Evolutionary conservation across 768 basidiomycete genomes (phyloP), one percentile per base, ranked within the genome.

Genomic region (Mycena epipterygia): DNA sequence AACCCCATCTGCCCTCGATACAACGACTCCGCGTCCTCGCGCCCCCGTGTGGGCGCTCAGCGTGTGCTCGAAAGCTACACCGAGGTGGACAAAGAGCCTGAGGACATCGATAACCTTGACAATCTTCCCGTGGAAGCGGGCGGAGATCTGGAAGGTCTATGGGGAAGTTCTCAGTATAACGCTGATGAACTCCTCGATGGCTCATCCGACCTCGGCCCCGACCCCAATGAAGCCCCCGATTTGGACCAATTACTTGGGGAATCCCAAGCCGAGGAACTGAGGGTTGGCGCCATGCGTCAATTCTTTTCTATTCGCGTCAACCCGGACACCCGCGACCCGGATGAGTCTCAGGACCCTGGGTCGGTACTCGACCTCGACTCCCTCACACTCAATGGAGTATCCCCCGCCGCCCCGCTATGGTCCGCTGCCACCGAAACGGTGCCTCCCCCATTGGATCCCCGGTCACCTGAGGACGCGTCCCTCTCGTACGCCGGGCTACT

Each of bases 261-360:
- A 5, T 13, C 13, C 13, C 27, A 44, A 17, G 16, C 19, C n/a
- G 8, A 25, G 1, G 57, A 67, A 21, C n/a, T 59, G 0, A 14
- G 57, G 0, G 57, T 46, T 0, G 65, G 56, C 32, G 57, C 65
- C 21, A 59, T 67, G 65, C 33, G 51, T 3, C 56, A 23, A 11
- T 67, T 59, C 37, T 67, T 14, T 29, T 48, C 65, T 5, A 12
- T 67, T 56, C 42, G 55, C 14, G n/a, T 66, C 12, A 5, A 17
- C 4, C 11, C 51, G 1, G 39, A 48, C 25, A 30, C 37, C 11
- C 19, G 11, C 16, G 25, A 19, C 35, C 16, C 19, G 14, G 23
- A 25, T 42, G 14, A 11, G 35, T 2, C 25, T 41, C 12, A 17
- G 3, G 42, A 3, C 27, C 17, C 19, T 21, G 39, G 14, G 3